Evolutionary conservation across 2,329 filamentous ascomycete genomes (phyloP), one percentile per base, ranked within the genome.

Genomic region (Diaporthe citrichinensis): DNA sequence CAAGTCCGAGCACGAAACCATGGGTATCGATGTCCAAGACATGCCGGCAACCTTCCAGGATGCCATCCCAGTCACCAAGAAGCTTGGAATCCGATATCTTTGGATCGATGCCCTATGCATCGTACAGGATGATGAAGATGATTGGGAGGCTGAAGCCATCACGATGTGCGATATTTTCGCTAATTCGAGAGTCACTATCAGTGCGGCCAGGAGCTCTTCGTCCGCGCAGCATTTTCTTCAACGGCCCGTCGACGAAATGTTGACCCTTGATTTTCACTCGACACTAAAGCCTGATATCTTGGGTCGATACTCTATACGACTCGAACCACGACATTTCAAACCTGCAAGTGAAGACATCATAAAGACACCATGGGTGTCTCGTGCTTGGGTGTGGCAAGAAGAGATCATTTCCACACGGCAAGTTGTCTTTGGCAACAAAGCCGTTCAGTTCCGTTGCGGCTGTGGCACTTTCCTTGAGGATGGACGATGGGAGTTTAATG

Each of bases 41-140:
- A 57, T 72, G n/a, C 31, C 31, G 4, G 39, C 57, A 12, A 25
- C 49, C 12, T 72, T 72, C 7, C 41, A 55, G 10, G 71, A 72
- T 20, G 71, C 41, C 0, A 46, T 51, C 6, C 14, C 15, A 9
- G 71, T 72, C 4, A 12, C 23, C 7, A 31, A 46, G 17, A 59
- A 28, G n/a, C 55, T 72, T 14, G 39, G 31, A 14, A 72, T 72
- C 1, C 39, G n/a, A 17, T 72, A 72, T 28, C 14, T 72, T 9
- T 72, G 57, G 57, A 72, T 61, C 2, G 57, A 72, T 31, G 55
- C 71, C 8, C 41, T 53, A 5, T 72, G 71, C n/a, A 73, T 73
- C n/a, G 17, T 31, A 17, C 44, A 73, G 15, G 44, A 73, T 53
- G 10, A 34, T 23, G 15, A 44, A 31, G 44, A 62, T 6, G 46